phyloP scores from a whole-genome alignment of 2,329 filamentous ascomycete genomes.

The Alternaria brassicae region DNA sequence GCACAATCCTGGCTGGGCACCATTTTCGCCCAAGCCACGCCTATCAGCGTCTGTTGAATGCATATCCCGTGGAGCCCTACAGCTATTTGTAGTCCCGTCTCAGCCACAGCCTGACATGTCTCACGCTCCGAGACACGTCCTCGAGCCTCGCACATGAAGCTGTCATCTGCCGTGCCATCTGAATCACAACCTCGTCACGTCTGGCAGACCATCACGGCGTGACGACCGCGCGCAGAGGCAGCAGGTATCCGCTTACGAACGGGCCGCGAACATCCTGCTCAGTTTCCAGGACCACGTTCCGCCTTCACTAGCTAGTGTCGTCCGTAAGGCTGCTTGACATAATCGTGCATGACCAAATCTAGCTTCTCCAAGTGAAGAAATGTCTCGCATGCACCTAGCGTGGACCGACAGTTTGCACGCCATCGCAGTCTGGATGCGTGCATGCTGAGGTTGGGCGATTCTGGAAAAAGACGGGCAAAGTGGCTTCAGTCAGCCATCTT shows the following conservation, averaged over 20 bases:
- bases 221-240: constrained; percentile 10
- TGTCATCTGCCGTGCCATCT: constrained; percentile 16
- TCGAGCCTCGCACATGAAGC: constrained; percentile 3
- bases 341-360: constrained; percentile 13
- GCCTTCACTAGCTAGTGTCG: constrained; percentile 6
- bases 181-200: constrained; percentile 15
- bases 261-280: constrained; percentile 28
- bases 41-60: constrained; percentile 21
- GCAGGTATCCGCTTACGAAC: constrained; percentile 27
- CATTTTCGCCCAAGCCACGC: constrained; percentile 8
- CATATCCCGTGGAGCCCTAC: constrained; percentile 17
- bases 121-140: constrained; percentile 15
- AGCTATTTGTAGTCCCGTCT: constrained; percentile 17
- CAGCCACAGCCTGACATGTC: constrained; percentile 21
- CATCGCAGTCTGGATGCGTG: neutral
- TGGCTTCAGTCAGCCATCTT: neutral
- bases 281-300: neutral
- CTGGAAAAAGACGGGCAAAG: neutral
- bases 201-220: constrained; percentile 13
- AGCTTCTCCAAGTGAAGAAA: neutral
- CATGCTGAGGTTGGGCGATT: neutral
- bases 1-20: constrained; percentile 5
- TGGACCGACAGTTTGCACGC: constrained; percentile 15
- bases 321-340: constrained; percentile 5
- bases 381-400: constrained; percentile 14